Percentiles rank a stretch among this genome's conserved stretches.
Evolutionary conservation across 208 protist genomes (phyloP).

Genomic region (Phytomonas francai): DNA sequence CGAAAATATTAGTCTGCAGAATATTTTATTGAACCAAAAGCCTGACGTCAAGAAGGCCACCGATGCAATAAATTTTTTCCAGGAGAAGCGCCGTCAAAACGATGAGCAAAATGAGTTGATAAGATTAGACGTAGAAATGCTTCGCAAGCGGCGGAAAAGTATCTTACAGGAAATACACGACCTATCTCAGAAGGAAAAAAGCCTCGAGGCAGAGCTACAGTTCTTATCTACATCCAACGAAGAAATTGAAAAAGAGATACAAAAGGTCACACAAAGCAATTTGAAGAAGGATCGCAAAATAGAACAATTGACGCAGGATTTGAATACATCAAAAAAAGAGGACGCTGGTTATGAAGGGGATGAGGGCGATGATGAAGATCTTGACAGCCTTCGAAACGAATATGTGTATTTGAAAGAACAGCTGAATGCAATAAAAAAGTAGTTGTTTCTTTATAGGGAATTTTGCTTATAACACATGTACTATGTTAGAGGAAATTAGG

Average conservation of each 20-base stretch:
- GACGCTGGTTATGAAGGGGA: slow-evolving; percentile 2
- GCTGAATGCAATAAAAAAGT: slow-evolving; percentile 23
- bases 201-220: slow-evolving; percentile 39
- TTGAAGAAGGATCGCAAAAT: slow-evolving; percentile 16
- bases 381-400: slow-evolving; percentile 58
- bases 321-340: slow-evolving; percentile 13
- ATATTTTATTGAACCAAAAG: slow-evolving; percentile 71
- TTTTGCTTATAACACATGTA: slow-evolving; percentile 5
- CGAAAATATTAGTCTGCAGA: slow-evolving; percentile 68
- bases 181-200: slow-evolving; percentile 27
- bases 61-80: slow-evolving; percentile 29
- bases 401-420: slow-evolving; percentile 68
- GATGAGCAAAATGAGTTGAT: slow-evolving; percentile 47
- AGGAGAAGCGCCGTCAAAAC: slow-evolving; percentile 51
- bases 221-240: slow-evolving; percentile 14
- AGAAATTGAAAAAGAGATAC: slow-evolving; percentile 18
- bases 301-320: slow-evolving; percentile 12
- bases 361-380: slow-evolving; percentile 22
- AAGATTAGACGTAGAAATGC: slow-evolving; percentile 61
- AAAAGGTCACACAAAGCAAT: slow-evolving; percentile 13
- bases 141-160: slow-evolving; percentile 53
- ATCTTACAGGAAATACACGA: slow-evolving; percentile 24
- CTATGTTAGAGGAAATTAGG: background rate
- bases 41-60: slow-evolving; percentile 59
- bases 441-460: slow-evolving; percentile 3